Percentiles rank a stretch among this genome's conserved stretches.
Conservation (phyloP, 805 yeast species). For the Metschnikowia baotianmanensis region DNA sequence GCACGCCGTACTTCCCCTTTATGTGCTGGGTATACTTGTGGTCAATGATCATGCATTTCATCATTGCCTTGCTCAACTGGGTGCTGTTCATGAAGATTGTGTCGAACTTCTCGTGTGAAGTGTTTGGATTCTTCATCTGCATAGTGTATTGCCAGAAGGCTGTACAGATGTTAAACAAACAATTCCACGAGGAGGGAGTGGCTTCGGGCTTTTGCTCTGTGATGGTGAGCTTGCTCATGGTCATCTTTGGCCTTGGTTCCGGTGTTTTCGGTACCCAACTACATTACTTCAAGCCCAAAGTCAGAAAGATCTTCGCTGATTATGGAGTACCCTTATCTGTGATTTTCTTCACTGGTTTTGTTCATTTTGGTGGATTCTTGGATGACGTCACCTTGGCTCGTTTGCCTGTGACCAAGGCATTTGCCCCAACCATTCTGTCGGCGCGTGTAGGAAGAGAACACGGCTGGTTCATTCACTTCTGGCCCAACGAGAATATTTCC, state of each 20-base stretch:
- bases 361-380: constrained; percentile 85
- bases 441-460: constrained; percentile 36
- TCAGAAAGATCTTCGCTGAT: constrained; percentile 75
- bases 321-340: constrained; percentile 84
- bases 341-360: constrained; percentile 86
- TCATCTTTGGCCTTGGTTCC: constrained; percentile 67
- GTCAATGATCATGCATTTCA: constrained; percentile 79
- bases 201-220: constrained; percentile 71
- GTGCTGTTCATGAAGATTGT: constrained; percentile 68
- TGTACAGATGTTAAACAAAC: constrained; percentile 71
- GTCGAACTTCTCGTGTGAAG: constrained; percentile 83
- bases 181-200: constrained; percentile 47
- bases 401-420: constrained; percentile 70
- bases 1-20: constrained; percentile 71
- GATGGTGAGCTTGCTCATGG: constrained; percentile 71
- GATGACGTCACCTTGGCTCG: constrained; percentile 52
- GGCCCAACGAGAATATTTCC: constrained; percentile 54
- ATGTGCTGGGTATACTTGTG: constrained; percentile 96
- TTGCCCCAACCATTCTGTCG: constrained; percentile 59
- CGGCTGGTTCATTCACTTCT: constrained; percentile 79
- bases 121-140: constrained; percentile 89
- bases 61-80: constrained; percentile 66
- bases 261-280: constrained; percentile 58
- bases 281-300: constrained; percentile 54
- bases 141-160: constrained; percentile 89